Evolutionary conservation across 176 grass and related monocot species (phyloP).

Genomic region (Oryza longistaminata): DNA sequence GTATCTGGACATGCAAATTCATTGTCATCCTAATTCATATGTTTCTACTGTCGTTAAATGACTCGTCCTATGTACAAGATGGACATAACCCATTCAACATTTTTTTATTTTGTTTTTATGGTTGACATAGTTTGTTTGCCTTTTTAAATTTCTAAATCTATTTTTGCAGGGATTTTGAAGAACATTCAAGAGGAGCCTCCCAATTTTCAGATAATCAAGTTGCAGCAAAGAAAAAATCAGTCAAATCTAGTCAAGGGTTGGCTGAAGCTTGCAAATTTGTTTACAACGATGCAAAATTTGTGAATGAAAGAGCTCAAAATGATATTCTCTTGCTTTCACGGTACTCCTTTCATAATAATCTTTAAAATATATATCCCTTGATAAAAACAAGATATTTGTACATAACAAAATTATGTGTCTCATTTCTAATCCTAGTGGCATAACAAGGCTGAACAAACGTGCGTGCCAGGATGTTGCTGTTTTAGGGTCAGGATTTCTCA

Average conservation of each 20-base stretch:
- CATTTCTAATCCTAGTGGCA: conserved; percentile 54
- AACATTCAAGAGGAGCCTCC: conserved; percentile 36
- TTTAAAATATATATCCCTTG: neutral
- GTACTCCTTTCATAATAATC: conserved; percentile 39
- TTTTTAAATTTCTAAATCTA: neutral
- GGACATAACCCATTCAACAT: neutral
- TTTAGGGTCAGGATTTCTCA: conserved; percentile 77
- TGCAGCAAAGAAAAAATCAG: conserved; percentile 35
- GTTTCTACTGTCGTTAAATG: neutral
- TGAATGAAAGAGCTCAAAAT: conserved; percentile 93
- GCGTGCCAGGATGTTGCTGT: conserved; percentile 89
- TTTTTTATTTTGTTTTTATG: neutral
- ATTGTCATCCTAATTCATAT: neutral
- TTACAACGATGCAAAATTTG: conserved; percentile 97
- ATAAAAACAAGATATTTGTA: neutral
- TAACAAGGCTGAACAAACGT: conserved; percentile 91
- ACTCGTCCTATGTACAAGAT: neutral
- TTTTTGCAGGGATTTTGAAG: conserved; percentile 39
- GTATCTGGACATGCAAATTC: neutral
- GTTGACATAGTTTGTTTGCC: neutral
- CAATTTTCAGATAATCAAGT: conserved; percentile 47
- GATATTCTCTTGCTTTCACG: conserved; percentile 92
- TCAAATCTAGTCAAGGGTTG: conserved; percentile 57
- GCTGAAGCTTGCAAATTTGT: conserved; percentile 85
- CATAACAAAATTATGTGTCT: neutral